These are phyloP conservation scores for Capsicum rhomboideum DNA, from an alignment of 257 asterid genomes.

Conservation along the genomic window DNA sequence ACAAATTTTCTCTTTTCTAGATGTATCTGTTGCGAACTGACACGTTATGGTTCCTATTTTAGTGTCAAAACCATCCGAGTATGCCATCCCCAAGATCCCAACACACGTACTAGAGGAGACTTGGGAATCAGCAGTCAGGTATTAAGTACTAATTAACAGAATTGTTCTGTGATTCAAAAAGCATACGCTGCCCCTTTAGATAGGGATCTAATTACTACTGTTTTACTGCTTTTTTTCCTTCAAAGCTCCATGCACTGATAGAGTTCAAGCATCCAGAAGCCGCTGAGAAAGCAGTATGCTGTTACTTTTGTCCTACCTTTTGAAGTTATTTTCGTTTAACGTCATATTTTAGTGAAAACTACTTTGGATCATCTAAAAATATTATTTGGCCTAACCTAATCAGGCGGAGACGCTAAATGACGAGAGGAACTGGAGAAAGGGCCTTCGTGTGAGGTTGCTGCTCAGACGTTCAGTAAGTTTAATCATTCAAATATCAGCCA, in stretches of 20 bases:
- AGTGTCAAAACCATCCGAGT: slow-evolving; percentile 81
- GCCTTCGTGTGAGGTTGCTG: slow-evolving; percentile 79
- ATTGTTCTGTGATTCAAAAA: neutral
- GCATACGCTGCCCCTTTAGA: neutral
- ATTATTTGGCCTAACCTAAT: neutral
- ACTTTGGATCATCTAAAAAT: neutral
- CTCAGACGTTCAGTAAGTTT: slow-evolving; percentile 73
- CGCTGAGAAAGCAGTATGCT: slow-evolving; percentile 82
- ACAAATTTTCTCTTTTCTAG: neutral
- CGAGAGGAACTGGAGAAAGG: slow-evolving; percentile 90
- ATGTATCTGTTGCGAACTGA: neutral
- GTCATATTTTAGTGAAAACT: neutral
- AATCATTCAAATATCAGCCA: neutral
- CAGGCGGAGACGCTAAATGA: slow-evolving; percentile 78
- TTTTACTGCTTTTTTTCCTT: neutral
- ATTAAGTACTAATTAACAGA: neutral
- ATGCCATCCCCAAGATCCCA: slow-evolving; percentile 92
- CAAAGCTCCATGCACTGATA: slow-evolving; percentile 81
- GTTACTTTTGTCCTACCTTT: neutral
- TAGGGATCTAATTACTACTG: neutral
- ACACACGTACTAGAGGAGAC: slow-evolving; percentile 59
- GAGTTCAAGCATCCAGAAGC: slow-evolving; percentile 75
- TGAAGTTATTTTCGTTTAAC: neutral
- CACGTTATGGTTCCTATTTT: neutral
- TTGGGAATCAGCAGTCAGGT: slow-evolving; percentile 76